Evolutionary conservation across 1,139 yeast genomes (phyloP), one percentile per base, ranked within the genome.

Genomic region (Scheffersomyces lignicola): DNA sequence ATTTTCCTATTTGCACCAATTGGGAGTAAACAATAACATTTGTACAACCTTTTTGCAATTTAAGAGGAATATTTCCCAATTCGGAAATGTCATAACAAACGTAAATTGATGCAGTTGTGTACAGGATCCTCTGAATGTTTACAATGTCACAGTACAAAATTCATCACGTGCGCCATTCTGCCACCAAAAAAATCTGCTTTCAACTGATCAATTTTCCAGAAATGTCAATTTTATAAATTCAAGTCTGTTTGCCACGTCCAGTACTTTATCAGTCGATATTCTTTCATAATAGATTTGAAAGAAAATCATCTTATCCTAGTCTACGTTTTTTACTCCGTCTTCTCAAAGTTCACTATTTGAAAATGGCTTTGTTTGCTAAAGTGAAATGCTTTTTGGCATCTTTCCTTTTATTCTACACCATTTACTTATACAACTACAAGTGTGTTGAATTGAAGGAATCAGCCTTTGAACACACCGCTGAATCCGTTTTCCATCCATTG

Each of bases 371-470:
- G 24, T 41, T 42, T 31, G 44, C 47, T 30, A 43, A 43, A 33
- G 26, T 63, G 38, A 68, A 59, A 51, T 51, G 52, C 38, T 49
- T 56, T 34, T 33, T 65, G 34, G 41, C 62, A 34, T 49, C 60
- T 33, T 47, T 64, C 36, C 42, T 66, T 34, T 51, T 60, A 26
- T 43, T 65, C 33, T 70, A 70, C 51, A 47, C 62, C 27, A 42
- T 61, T 21, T 70, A 70, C 53, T 65, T 70, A 47, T 56, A 56
- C 47, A 51, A 59, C 29, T 69, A 65, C 56, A 69, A 69, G 49
- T 70, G 76, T 52, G 62, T 57, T 33, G 47, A 56, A 28, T 60
- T 66, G 43, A 49, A 58, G 37, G 62, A 62, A 45, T 46, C 62
- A 12, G 52, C 62, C 18, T 50, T 64, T 38, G 58, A 60, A 37